Evolutionary conservation across 495 filamentous ascomycete genomes (phyloP).

Genomic region (Chaetomium tenue): DNA sequence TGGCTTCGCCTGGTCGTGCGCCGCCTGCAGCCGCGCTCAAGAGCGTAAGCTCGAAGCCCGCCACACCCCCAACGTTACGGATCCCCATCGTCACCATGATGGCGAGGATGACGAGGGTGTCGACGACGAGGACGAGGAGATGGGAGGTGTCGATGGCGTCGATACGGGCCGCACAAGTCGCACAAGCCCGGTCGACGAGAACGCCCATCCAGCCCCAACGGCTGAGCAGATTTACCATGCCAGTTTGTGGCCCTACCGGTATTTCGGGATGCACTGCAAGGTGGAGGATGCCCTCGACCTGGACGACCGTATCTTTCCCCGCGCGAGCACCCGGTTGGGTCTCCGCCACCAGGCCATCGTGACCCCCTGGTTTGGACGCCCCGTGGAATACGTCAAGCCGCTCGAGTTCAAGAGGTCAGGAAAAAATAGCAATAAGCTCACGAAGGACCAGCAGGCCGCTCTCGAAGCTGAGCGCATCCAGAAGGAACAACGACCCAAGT

Average conservation of each 20-base stretch:
- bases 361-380: slow-evolving; percentile 74
- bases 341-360: slow-evolving; percentile 90
- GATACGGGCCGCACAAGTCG: slow-evolving; percentile 59
- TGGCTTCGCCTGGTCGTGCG: slow-evolving; percentile 98
- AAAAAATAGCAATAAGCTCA: slow-evolving; percentile 65
- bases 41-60: slow-evolving; percentile 90
- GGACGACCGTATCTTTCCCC: slow-evolving; percentile 95
- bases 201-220: slow-evolving; percentile 67
- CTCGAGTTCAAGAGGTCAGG: slow-evolving; percentile 72
- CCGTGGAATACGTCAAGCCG: slow-evolving; percentile 86
- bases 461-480: slow-evolving; percentile 75
- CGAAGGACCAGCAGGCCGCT: slow-evolving; percentile 75
- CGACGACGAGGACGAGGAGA: slow-evolving; percentile 77
- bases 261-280: slow-evolving; percentile 91
- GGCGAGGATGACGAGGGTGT: slow-evolving; percentile 41
- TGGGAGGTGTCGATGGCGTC: slow-evolving; percentile 73
- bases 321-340: slow-evolving; percentile 88
- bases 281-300: slow-evolving; percentile 96
- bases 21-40: slow-evolving; percentile 88
- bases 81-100: slow-evolving; percentile 26
- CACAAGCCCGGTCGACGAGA: slow-evolving; percentile 57
- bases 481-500: slow-evolving; percentile 79
- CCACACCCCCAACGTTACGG: slow-evolving; percentile 68
- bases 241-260: slow-evolving; percentile 93
- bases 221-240: slow-evolving; percentile 89